These are phyloP conservation scores for Anthracocystis walkeri DNA, from an alignment of 1,284 basidiomycete species.

Conservation along the genomic window DNA sequence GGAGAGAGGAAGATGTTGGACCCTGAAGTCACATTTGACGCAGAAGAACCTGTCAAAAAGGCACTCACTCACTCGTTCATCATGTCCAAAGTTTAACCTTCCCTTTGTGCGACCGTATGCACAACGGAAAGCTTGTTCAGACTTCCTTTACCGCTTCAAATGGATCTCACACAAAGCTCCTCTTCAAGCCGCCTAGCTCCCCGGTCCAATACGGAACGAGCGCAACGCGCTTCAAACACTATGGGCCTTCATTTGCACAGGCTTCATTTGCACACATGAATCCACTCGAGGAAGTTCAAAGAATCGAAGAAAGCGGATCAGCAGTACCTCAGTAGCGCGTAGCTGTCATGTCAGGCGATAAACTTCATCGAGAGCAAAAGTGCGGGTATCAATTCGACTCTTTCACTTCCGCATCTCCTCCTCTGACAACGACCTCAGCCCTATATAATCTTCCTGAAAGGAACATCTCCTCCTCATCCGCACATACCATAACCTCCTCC, in stretches of 20 bases:
- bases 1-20: conserved; percentile 12
- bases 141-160: not conserved
- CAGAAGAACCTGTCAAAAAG: conserved; percentile 15
- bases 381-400: not conserved
- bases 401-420: conserved; percentile 11
- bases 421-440: not conserved
- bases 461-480: not conserved
- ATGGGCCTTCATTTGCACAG: too few species aligned
- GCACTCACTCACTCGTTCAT: conserved; percentile 3
- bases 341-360: not conserved
- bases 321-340: not conserved
- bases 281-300: not conserved
- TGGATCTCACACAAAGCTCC: too few species aligned
- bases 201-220: too few species aligned
- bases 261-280: not conserved
- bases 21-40: conserved; percentile 16
- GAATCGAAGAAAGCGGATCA: not conserved
- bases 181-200: too few species aligned
- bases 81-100: not conserved
- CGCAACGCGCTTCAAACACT: too few species aligned
- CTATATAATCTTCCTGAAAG: not conserved
- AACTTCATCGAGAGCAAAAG: too few species aligned
- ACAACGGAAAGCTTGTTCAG: not conserved
- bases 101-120: conserved; percentile 10
- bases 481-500: not conserved